Percentiles rank a stretch among this genome's conserved stretches.
These are phyloP conservation scores for Helminthosporium solani DNA, from an alignment of 2,329 filamentous ascomycete genomes.

Conservation along the genomic window DNA sequence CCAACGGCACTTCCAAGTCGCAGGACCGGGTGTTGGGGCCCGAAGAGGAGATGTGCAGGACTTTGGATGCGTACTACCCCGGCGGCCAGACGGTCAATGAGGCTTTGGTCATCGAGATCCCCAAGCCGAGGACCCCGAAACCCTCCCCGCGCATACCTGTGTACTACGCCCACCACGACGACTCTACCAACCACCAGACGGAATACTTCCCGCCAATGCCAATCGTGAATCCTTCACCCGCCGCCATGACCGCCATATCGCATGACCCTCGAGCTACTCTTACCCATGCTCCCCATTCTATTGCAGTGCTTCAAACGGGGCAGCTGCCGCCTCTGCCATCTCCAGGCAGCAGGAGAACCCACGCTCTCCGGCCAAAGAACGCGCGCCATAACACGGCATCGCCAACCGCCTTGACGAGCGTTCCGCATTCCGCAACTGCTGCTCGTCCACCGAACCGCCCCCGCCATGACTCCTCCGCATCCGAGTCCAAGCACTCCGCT, in stretches of 20 bases:
- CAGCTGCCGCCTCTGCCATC: constrained; percentile 84
- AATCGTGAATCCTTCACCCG: constrained; percentile 43
- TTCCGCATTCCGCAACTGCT: constrained; percentile 44
- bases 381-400: constrained; percentile 77
- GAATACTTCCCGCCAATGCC: constrained; percentile 81
- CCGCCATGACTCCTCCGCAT: constrained; percentile 45
- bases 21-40: constrained; percentile 73
- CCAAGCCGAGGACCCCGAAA: constrained; percentile 72
- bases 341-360: constrained; percentile 66
- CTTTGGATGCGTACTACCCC: constrained; percentile 79
- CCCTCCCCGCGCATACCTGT: constrained; percentile 67
- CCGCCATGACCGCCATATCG: constrained; percentile 36
- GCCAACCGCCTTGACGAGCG: constrained; percentile 62
- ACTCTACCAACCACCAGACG: constrained; percentile 65
- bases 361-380: constrained; percentile 62
- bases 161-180: constrained; percentile 61
- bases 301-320: constrained; percentile 77
- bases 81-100: constrained; percentile 86
- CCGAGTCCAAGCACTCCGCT: constrained; percentile 46
- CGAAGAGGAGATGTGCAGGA: constrained; percentile 78
- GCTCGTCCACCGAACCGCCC: constrained; percentile 32
- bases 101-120: constrained; percentile 86
- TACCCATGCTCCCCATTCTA: constrained; percentile 57
- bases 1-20: constrained; percentile 32
- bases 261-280: constrained; percentile 41